Base-by-base conservation (phyloP, 768 basidiomycete species). In the Fomitopsis pulvina region DNA sequence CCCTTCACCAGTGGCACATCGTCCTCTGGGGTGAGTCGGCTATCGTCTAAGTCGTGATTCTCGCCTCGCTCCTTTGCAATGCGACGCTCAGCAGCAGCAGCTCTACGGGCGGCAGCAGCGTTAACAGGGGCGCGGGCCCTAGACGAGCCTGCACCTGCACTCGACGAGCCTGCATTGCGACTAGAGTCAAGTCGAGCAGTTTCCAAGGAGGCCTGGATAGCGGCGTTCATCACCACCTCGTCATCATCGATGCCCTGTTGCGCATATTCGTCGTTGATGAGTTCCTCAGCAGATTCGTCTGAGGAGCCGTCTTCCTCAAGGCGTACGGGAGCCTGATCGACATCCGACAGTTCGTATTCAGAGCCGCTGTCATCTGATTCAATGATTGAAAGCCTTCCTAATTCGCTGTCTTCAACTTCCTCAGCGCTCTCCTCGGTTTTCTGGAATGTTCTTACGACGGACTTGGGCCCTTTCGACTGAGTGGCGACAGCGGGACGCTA, bases 281-380 rank as follows among this genome's bases (percentile, higher is more conserved):
- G 48, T 5, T 47, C 48, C 6, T 26, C 39, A 22, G 53, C 16
- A 22, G 53, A 50, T 6, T 45, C 29, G n/a, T 48, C 40, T 6
- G 2, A 8, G 21, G 30, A 21, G 2, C 18, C 28, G 43, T 20
- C 49, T 8, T 28, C 26, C 16, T 41, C 38, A 25, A 18, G 28
- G 14, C 41, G 7, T 30, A 8, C 28, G 8, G 20, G 22, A 9
- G 41, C 52, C 4, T 38, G 52, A 18, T 52, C 55, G 0, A 51
- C 56, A 16, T 70, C 67, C 10, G 74, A 73, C 2, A 52, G 68
- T 37, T 76, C 68, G 54, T 83, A 86, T 49, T 84, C 83, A 34
- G 85, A 86, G 24, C 73, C 81, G 60, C 75, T 79, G 47, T 70
- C 75, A 26, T 75, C 75, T 16, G 76, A 80, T 50, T 84, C 82